These are phyloP conservation scores for Diaporthe ampelina DNA, from an alignment of 2,329 filamentous ascomycete species.

Conservation along the genomic window DNA sequence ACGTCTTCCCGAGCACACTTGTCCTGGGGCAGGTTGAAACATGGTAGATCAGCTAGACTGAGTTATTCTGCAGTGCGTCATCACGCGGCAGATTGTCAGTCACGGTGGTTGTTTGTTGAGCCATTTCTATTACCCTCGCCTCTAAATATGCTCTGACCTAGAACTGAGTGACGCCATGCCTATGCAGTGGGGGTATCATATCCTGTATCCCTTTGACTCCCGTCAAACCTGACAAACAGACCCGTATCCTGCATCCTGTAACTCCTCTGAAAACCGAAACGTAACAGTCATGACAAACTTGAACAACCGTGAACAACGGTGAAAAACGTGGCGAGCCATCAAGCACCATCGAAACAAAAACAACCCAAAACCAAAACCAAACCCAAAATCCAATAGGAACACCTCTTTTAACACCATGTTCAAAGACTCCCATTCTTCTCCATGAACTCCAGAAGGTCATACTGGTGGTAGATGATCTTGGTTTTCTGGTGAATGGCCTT, in stretches of 20 bases:
- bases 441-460: constrained; percentile 87
- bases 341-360: neutral
- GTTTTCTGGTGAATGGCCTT: constrained; percentile 79
- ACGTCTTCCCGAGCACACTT: too few relatives aligned
- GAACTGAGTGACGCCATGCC: constrained; percentile 15
- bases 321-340: neutral
- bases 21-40: too few relatives aligned
- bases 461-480: constrained; percentile 84
- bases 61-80: neutral
- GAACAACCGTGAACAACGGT: neutral
- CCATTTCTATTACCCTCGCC: neutral
- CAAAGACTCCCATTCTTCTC: constrained; percentile 67
- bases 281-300: neutral
- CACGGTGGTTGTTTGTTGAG: neutral
- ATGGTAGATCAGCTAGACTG: too few relatives aligned
- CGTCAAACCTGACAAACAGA: neutral
- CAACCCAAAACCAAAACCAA: neutral
- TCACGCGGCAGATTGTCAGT: neutral
- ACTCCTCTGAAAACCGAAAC: neutral
- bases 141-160: constrained; percentile 13
- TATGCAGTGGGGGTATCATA: constrained; percentile 26
- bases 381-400: neutral
- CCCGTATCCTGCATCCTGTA: neutral
- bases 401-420: neutral
- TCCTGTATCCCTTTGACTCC: constrained; percentile 6